Conservation (phyloP, 2,329 filamentous ascomycete species). For the Moelleriella libera region DNA sequence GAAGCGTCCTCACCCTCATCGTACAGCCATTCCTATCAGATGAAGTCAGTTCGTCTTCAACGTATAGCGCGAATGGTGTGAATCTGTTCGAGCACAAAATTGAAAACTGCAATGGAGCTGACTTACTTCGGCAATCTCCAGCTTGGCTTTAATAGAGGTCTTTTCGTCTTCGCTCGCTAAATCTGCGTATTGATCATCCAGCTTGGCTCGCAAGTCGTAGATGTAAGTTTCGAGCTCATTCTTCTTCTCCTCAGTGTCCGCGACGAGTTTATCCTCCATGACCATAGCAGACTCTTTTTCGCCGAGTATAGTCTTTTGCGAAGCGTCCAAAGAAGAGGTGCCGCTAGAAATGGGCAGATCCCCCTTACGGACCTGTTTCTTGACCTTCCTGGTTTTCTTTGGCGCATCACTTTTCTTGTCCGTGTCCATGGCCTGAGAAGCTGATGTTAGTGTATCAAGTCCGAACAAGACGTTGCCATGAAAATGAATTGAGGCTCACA, state of each 20-base stretch:
- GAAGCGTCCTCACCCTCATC: constrained; percentile 90
- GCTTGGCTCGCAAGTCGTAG: constrained; percentile 91
- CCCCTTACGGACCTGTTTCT: constrained; percentile 98
- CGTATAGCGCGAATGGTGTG: not conserved
- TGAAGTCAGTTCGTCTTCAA: constrained; percentile 4
- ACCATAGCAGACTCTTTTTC: constrained; percentile 88
- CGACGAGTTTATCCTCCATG: constrained; percentile 96
- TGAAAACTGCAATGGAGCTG: not conserved
- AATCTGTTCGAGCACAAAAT: not conserved
- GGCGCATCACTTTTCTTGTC: constrained; percentile 53
- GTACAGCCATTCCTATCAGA: constrained; percentile 85
- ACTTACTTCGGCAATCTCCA: constrained; percentile 77
- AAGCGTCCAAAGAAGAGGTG: constrained; percentile 63
- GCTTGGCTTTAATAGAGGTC: constrained; percentile 67
- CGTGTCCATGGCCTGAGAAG: constrained; percentile 65
- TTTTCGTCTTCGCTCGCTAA: constrained; percentile 90
- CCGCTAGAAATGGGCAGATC: constrained; percentile 78
- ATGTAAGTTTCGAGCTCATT: constrained; percentile 97
- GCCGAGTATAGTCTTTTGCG: constrained; percentile 48
- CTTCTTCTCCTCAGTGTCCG: constrained; percentile 98
- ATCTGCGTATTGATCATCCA: constrained; percentile 81
- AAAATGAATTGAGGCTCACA: constrained; percentile 38
- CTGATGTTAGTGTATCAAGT: not conserved
- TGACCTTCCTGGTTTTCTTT: constrained; percentile 92
- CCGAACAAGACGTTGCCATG: not conserved